Base-by-base conservation (phyloP, 2,329 filamentous ascomycete genomes). In the Penicillium hordei region DNA sequence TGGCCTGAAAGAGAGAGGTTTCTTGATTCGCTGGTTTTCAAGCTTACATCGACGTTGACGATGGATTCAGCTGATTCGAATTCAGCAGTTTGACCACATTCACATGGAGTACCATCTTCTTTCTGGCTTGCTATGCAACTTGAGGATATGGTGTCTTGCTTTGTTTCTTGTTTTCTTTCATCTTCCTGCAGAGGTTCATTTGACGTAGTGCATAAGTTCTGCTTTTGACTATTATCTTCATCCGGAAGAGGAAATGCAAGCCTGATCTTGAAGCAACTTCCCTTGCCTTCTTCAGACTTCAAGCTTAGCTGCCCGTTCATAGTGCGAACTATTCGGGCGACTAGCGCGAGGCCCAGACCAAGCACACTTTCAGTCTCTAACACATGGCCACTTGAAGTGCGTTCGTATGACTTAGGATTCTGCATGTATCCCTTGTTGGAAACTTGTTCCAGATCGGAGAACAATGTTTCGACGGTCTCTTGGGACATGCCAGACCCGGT, bases 261-360 rank as follows among this genome's bases (percentile, higher is more conserved):
- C 63, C 90, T 85, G 19, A 96, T 84, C 23, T 91, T 86, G 62
- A 96, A 95, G 55, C 89, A 83, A 15, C 91, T 92, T 0, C 92
- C 91, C 65, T 87, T 88, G 2, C 88, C 89, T 70, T 88, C 83
- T 65, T 93, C 90, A 0, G 91, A 95, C 67, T 93, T 94, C 2
- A 96, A 75, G 5, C 91, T 85, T 38, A 96, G 74, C 67, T 95
- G 91, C 0, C 91, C 92, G 60, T 93, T 88, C 90, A 95, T 94
- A 67, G 93, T 96, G 17, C 87, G 84, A 23, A 96, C 82, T 31
- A 91, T 90, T 42, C 92, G 85, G 15, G 90, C 89, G 23, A 96
- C 91, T 8, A 95, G 82, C 0, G 91, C 91, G 8, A 96, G 80
- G 0, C 91, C 92, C 7, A 96, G 82, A 0, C 92, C 92, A 1